phyloP scores from a whole-genome alignment of 2,329 filamentous ascomycete species.

The Apiospora arundinis region DNA sequence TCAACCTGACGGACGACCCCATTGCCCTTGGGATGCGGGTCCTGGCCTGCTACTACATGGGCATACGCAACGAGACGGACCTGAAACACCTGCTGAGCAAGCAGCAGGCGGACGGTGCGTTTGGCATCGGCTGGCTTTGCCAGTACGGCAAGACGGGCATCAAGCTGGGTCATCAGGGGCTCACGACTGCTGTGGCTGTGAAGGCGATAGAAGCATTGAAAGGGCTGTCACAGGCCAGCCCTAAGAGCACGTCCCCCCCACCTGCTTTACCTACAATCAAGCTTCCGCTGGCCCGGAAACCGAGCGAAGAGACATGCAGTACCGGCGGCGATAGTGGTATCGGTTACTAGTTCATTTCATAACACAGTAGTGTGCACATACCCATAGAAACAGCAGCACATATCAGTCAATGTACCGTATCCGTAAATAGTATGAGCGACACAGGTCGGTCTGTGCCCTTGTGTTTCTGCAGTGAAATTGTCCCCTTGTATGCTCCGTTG shows the following conservation, averaged over 20 bases:
- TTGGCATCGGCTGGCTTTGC: not conserved
- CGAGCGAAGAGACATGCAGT: not conserved
- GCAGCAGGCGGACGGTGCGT: conserved; percentile 3
- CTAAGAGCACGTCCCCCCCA: not conserved
- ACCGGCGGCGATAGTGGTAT: not conserved
- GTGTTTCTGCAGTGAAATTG: no score
- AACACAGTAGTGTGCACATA: no score
- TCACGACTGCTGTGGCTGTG: not conserved
- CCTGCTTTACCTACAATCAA: not conserved
- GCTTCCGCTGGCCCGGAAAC: not conserved
- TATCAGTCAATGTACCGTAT: no score
- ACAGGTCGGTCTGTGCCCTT: no score
- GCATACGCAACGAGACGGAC: not conserved
- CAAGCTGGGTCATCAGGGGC: not conserved
- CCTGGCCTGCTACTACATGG: not conserved
- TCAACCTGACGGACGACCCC: not conserved
- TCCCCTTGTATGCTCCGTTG: no score
- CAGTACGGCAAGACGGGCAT: conserved; percentile 17
- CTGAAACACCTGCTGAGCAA: not conserved
- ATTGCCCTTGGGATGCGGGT: conserved; percentile 5
- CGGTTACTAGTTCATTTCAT: not conserved
- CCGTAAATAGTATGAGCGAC: no score
- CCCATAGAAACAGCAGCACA: no score
- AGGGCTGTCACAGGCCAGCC: not conserved
- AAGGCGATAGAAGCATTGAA: not conserved